Evolutionary conservation across 495 filamentous ascomycete genomes (phyloP).

Genomic region (Pseudevernia furfuracea): DNA sequence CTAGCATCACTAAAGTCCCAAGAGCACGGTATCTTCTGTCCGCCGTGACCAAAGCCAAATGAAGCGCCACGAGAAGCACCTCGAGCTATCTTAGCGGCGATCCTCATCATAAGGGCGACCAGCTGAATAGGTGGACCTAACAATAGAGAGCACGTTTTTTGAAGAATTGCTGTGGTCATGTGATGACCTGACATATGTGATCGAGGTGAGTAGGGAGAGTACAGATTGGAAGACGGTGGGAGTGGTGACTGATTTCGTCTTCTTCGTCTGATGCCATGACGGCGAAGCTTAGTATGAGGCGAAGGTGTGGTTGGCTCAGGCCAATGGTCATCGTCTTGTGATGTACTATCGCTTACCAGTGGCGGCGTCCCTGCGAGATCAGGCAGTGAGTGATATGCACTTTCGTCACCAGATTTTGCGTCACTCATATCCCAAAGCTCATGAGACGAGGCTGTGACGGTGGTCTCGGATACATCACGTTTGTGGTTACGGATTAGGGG

Average conservation of each 20-base stretch:
- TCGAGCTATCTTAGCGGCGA: slow-evolving; percentile 65
- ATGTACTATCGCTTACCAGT: slow-evolving; percentile 27
- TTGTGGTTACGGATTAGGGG: slow-evolving; percentile 25
- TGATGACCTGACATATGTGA: slow-evolving; percentile 37
- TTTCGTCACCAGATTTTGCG: slow-evolving; percentile 22
- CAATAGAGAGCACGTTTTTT: slow-evolving; percentile 66
- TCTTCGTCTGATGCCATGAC: slow-evolving; percentile 46
- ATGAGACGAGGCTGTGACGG: slow-evolving; percentile 35
- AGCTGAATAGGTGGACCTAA: slow-evolving; percentile 69
- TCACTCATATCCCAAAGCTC: slow-evolving; percentile 28
- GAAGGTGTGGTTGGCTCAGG: slow-evolving; percentile 41
- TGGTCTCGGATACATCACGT: slow-evolving; percentile 37
- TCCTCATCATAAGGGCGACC: slow-evolving; percentile 66
- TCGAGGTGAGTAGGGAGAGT: slow-evolving; percentile 41
- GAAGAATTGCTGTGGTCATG: slow-evolving; percentile 59
- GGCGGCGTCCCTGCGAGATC: slow-evolving; percentile 25
- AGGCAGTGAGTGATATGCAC: slow-evolving; percentile 21
- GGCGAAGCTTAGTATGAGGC: slow-evolving; percentile 44
- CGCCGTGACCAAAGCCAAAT: slow-evolving; percentile 19
- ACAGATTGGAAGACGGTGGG: slow-evolving; percentile 57
- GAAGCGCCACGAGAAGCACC: slow-evolving; percentile 33
- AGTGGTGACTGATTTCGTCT: slow-evolving; percentile 62
- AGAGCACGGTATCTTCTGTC: slow-evolving; percentile 22
- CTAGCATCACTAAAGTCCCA: slow-evolving; percentile 27
- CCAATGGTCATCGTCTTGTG: slow-evolving; percentile 31